A percentile compares a stretch with the other conserved stretches of the same genome.
These are phyloP conservation scores for Scutellaria minor DNA, from an alignment of 257 asterid species.

Conservation along the genomic window DNA sequence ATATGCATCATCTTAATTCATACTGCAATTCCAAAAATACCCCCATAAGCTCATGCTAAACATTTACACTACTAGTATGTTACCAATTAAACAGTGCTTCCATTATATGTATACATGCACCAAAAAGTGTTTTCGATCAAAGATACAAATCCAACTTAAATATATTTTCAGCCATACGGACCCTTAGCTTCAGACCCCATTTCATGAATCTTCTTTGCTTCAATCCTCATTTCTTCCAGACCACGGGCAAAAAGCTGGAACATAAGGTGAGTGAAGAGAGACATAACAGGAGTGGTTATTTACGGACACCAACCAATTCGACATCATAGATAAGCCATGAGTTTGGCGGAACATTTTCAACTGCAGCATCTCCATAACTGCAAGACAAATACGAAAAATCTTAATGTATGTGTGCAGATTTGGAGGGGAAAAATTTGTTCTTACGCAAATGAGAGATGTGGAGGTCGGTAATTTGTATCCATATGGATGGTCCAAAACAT, in stretches of 20 bases:
- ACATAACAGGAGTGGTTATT: constrained; percentile 26
- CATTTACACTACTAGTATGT: neutral
- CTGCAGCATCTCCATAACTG: constrained; percentile 61
- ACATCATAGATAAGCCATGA: constrained; percentile 85
- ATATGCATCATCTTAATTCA: neutral
- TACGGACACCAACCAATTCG: constrained; percentile 59
- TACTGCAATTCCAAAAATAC: constrained; percentile 16
- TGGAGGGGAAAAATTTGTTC: no score
- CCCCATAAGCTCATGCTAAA: neutral
- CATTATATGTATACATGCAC: neutral
- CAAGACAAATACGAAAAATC: constrained; percentile 34
- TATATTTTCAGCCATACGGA: constrained; percentile 38
- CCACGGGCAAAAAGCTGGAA: constrained; percentile 14
- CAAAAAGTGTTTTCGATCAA: neutral
- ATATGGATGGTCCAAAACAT: constrained; percentile 29
- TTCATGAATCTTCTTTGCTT: constrained; percentile 31
- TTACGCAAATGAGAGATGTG: neutral
- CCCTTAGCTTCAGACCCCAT: constrained; percentile 55
- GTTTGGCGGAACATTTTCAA: constrained; percentile 73
- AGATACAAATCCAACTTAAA: neutral
- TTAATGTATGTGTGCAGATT: neutral
- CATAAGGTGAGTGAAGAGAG: constrained; percentile 17
- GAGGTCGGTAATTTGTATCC: neutral
- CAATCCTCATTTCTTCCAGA: constrained; percentile 32
- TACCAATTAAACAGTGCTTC: neutral